Percentiles rank a stretch among this genome's conserved stretches.
phyloP scores from a whole-genome alignment of 352 stramenopile species.

The Peronospora tabacina region DNA sequence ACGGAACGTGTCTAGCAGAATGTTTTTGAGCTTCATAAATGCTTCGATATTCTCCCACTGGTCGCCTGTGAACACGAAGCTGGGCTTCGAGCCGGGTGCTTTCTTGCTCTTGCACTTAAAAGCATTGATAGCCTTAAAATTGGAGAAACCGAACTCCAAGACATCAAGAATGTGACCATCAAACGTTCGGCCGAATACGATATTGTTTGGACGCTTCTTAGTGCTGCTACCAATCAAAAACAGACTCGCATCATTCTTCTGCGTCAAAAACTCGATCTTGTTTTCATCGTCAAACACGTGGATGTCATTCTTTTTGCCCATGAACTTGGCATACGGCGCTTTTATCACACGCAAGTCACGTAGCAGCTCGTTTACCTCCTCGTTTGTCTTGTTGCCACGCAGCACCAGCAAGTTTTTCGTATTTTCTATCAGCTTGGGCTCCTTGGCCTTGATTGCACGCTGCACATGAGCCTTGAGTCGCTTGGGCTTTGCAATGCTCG shows the following conservation, averaged over 20 bases:
- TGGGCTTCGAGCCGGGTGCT: slow-evolving; percentile 91
- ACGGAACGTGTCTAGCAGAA: slow-evolving; percentile 95
- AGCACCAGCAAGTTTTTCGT: slow-evolving; percentile 87
- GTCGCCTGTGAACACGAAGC: slow-evolving; percentile 94
- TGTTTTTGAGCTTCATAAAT: slow-evolving; percentile 92
- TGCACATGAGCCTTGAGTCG: slow-evolving; percentile 73
- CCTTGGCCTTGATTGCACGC: slow-evolving; percentile 81
- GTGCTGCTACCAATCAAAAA: slow-evolving; percentile 95
- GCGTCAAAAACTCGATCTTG: slow-evolving; percentile 89
- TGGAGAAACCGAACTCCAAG: slow-evolving; percentile 94
- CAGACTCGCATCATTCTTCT: slow-evolving; percentile 97
- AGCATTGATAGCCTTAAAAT: slow-evolving; percentile 91
- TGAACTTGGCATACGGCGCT: slow-evolving; percentile 80
- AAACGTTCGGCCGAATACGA: slow-evolving; percentile 96
- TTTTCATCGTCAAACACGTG: slow-evolving; percentile 92
- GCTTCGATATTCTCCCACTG: slow-evolving; percentile 88
- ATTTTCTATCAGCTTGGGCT: slow-evolving; percentile 89
- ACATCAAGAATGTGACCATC: slow-evolving; percentile 98
- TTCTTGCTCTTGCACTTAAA: slow-evolving; percentile 91
- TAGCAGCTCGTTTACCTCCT: slow-evolving; percentile 75
- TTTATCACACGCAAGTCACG: slow-evolving; percentile 85
- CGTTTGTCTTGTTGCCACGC: slow-evolving; percentile 85
- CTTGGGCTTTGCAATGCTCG: slow-evolving; percentile 64
- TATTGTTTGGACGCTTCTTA: slow-evolving; percentile 99
- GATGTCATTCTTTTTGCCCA: slow-evolving; percentile 91